These are phyloP conservation scores for Sporothrix euskadiensis DNA, from an alignment of 2,329 filamentous ascomycete species.

Conservation along the genomic window DNA sequence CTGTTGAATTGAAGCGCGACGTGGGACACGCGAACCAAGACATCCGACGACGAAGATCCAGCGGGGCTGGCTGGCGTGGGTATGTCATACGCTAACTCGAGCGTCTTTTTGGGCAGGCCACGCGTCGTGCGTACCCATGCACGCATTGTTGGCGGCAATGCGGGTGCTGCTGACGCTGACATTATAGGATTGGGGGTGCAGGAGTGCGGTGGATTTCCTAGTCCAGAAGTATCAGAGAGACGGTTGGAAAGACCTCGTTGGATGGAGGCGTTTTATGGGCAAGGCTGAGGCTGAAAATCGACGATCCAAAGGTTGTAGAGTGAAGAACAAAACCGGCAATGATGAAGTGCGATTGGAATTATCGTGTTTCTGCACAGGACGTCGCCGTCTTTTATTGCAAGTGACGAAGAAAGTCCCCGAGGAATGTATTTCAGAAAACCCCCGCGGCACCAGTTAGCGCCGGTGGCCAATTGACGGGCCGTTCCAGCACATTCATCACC, in stretches of 20 bases:
- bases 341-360: not conserved
- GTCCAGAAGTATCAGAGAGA: not conserved
- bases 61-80: slow-evolving; percentile 19
- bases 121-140: slow-evolving; percentile 26
- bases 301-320: not conserved
- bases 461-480: not conserved
- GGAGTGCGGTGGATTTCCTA: not conserved
- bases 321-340: not conserved
- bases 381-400: not conserved
- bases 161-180: not conserved
- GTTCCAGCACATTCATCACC: not conserved
- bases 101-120: not conserved
- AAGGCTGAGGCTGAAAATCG: no score
- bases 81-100: slow-evolving; percentile 16
- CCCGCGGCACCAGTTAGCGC: not conserved
- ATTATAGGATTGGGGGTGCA: not conserved
- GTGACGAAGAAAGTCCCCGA: not conserved
- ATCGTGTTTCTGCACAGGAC: not conserved
- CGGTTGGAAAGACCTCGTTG: not conserved
- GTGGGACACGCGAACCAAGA: slow-evolving; percentile 40
- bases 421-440: not conserved
- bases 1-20: slow-evolving; percentile 42
- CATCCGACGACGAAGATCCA: slow-evolving; percentile 28
- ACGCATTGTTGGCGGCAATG: slow-evolving; percentile 19
- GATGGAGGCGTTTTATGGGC: not conserved